Evolutionary conservation across 139 green algal species (phyloP).

Genomic region (Chlamydomonas sphaeroides): DNA sequence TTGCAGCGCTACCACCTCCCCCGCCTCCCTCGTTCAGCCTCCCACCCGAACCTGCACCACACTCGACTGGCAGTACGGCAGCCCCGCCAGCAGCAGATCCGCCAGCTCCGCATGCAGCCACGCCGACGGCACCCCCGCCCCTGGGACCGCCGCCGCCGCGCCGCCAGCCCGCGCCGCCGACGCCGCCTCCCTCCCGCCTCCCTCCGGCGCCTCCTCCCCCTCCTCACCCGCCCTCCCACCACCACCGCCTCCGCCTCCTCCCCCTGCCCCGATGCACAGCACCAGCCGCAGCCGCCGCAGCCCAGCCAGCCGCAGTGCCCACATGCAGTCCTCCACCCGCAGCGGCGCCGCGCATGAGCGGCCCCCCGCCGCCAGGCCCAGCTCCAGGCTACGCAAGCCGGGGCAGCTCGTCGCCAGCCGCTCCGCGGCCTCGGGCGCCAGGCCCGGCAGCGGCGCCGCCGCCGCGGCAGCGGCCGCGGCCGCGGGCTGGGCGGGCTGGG

Average conservation of each 20-base stretch:
- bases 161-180: background rate
- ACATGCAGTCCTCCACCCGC: background rate
- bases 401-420: background rate
- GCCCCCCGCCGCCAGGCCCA: too few species aligned
- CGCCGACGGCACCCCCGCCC: background rate
- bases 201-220: background rate
- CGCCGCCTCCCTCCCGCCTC: background rate
- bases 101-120: slow-evolving; percentile 10
- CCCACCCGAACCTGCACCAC: slow-evolving; percentile 13
- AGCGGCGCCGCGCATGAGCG: background rate
- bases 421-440: background rate
- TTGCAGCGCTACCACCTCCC: too few species aligned
- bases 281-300: slow-evolving; percentile 23
- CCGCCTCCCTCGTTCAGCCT: background rate
- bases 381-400: background rate
- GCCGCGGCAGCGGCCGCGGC: too few species aligned
- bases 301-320: background rate
- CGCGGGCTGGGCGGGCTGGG: too few species aligned
- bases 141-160: too few species aligned
- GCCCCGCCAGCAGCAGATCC: slow-evolving; percentile 1
- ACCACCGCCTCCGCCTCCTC: background rate
- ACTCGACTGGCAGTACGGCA: slow-evolving; percentile 10
- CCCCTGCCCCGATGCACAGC: background rate
- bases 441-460: too few species aligned
- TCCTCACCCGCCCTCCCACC: too few species aligned